phyloP scores from a whole-genome alignment of 2,329 filamentous ascomycete genomes.

The Apiospora koreana region DNA sequence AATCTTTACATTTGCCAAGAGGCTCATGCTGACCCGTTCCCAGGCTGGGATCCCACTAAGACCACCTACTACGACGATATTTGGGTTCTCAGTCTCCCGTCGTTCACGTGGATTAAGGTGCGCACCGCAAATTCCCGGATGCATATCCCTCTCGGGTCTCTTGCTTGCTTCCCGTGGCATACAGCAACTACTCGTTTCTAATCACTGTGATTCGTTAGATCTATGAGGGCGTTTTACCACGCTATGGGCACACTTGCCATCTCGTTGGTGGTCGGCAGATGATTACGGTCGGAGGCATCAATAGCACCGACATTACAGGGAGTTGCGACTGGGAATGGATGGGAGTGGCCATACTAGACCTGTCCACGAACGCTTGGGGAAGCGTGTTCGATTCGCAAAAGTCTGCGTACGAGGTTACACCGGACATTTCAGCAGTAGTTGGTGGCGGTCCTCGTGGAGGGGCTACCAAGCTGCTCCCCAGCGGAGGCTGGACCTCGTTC shows the following conservation, averaged over 20 bases:
- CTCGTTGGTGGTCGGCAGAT: conserved; percentile 38
- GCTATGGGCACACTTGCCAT: conserved; percentile 44
- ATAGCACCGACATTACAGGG: conserved; percentile 18
- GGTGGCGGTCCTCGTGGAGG: conserved; percentile 26
- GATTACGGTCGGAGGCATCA: conserved; percentile 40
- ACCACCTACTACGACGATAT: conserved; percentile 40
- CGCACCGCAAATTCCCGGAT: neutral
- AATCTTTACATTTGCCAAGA: neutral
- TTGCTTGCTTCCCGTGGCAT: neutral
- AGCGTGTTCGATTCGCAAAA: conserved; percentile 28
- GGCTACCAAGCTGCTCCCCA: conserved; percentile 10
- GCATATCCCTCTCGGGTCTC: neutral
- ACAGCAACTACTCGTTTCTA: neutral
- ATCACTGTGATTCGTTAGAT: conserved; percentile 17
- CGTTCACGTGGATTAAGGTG: conserved; percentile 43
- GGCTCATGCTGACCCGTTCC: neutral
- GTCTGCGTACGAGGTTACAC: conserved; percentile 28
- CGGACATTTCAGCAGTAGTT: conserved; percentile 24
- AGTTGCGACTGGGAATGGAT: conserved; percentile 33
- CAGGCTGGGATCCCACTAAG: conserved; percentile 26
- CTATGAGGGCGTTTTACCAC: conserved; percentile 35
- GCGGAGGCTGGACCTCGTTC: conserved; percentile 9
- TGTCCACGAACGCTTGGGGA: conserved; percentile 32
- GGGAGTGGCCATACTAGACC: conserved; percentile 33
- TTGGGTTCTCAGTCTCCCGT: conserved; percentile 45